Conservation (phyloP, 2,329 filamentous ascomycete species). For the Cercospora berteroae region DNA sequence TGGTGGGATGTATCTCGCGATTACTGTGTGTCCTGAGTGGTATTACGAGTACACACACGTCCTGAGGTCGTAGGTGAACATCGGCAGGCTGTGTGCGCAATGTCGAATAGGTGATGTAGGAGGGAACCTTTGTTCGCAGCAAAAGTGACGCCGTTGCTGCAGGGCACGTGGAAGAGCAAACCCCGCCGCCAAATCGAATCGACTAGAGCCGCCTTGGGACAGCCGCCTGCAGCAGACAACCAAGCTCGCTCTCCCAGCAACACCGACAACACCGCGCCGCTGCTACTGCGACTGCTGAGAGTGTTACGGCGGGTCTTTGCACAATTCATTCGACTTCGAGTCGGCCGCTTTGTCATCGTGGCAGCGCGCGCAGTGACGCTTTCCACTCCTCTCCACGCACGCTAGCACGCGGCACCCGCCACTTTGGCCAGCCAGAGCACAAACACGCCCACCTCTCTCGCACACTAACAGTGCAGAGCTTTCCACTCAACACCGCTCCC, state of each 20-base stretch:
- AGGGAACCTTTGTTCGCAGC: neutral
- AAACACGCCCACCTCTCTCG: conserved; percentile 3
- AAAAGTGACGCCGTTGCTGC: conserved; percentile 3
- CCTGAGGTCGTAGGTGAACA: neutral
- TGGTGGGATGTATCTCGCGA: neutral
- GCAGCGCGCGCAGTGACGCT: neutral
- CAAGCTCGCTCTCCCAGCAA: neutral
- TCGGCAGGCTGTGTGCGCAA: neutral
- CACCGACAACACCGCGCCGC: conserved; percentile 1
- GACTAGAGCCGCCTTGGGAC: neutral
- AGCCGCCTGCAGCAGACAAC: neutral
- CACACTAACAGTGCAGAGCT: conserved; percentile 4
- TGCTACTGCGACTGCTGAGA: neutral
- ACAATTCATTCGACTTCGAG: neutral
- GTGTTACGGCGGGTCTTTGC: neutral
- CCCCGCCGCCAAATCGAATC: conserved; percentile 1
- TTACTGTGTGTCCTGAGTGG: neutral
- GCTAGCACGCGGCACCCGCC: conserved; percentile 4
- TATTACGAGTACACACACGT: neutral
- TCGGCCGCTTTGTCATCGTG: neutral
- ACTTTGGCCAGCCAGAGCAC: neutral
- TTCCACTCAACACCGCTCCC: conserved; percentile 4
- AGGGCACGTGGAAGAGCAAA: conserved; percentile 1
- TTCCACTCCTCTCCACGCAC: conserved; percentile 1
- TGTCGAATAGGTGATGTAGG: neutral